Evolutionary conservation across 2,329 filamentous ascomycete species (phyloP).

Genomic region (Xylariaceae sp.): DNA sequence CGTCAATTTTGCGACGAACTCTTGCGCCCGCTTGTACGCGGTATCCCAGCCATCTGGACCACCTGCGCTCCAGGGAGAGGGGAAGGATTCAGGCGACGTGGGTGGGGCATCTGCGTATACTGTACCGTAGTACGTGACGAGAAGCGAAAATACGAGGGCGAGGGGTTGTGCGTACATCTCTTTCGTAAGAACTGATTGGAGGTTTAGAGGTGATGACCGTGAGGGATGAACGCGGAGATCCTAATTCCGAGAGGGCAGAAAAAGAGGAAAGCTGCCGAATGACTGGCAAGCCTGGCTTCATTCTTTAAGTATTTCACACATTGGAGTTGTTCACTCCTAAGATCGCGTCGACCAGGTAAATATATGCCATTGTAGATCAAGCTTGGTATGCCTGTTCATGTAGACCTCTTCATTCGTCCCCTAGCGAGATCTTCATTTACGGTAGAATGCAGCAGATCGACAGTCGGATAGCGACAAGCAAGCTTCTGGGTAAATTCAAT

Average conservation of each 20-base stretch:
- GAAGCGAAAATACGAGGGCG: slow-evolving; percentile 8
- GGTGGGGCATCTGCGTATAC: slow-evolving; percentile 7
- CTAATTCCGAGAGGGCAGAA: too few relatives aligned
- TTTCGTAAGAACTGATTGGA: not conserved
- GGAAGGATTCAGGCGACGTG: slow-evolving; percentile 32
- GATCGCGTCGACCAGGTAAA: too few relatives aligned
- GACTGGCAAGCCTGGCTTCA: too few relatives aligned
- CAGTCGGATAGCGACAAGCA: slow-evolving; percentile 6
- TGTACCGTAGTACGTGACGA: not conserved
- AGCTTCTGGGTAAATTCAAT: slow-evolving; percentile 19
- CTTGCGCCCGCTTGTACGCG: slow-evolving; percentile 68
- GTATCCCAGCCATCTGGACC: slow-evolving; percentile 57
- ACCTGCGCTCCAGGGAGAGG: slow-evolving; percentile 35
- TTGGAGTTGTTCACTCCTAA: too few relatives aligned
- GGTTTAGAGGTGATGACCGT: not conserved
- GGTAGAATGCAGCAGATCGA: slow-evolving; percentile 32
- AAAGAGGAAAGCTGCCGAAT: too few relatives aligned
- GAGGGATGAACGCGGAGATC: not conserved
- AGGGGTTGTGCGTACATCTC: slow-evolving; percentile 18
- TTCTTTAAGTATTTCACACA: too few relatives aligned
- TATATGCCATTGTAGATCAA: too few relatives aligned
- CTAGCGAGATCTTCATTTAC: slow-evolving; percentile 30
- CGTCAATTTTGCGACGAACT: slow-evolving; percentile 71
- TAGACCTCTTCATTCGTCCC: too few relatives aligned
- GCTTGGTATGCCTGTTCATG: too few relatives aligned